These are phyloP conservation scores for Trichoderma erinaceum DNA, from an alignment of 495 filamentous ascomycete species.

Conservation along the genomic window DNA sequence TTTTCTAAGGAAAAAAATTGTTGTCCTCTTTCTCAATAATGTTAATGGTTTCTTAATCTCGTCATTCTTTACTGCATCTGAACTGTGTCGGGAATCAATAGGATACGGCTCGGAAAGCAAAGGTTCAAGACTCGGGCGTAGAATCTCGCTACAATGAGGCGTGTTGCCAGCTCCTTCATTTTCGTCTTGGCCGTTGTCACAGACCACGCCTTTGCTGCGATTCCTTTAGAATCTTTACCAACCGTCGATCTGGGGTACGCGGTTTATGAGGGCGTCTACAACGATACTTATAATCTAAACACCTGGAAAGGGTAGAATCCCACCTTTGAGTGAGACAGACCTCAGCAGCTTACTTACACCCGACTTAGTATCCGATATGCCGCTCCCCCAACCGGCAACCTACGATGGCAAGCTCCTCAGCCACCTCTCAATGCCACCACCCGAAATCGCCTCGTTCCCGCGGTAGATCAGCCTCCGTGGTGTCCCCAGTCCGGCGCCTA, in stretches of 20 bases:
- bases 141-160: background rate
- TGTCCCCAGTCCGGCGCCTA: background rate
- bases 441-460: background rate
- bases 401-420: slow-evolving; percentile 31
- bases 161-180: background rate
- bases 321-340: too few species aligned
- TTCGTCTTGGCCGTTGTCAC: background rate
- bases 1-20: too few species aligned
- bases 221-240: background rate
- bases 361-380: slow-evolving; percentile 26
- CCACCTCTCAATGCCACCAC: slow-evolving; percentile 23
- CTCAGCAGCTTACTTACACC: too few species aligned
- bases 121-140: too few species aligned
- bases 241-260: slow-evolving; percentile 23
- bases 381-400: slow-evolving; percentile 25
- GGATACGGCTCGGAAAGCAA: too few species aligned
- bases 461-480: background rate
- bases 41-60: too few species aligned
- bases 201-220: background rate
- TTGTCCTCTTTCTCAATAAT: too few species aligned
- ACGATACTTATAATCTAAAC: slow-evolving; percentile 14
- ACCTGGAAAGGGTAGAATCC: slow-evolving; percentile 19
- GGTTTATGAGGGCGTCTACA: slow-evolving; percentile 18
- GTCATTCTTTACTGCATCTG: too few species aligned
- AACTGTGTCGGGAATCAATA: too few species aligned